A percentile compares a stretch with the other conserved stretches of the same genome.
Conservation (phyloP, 352 stramenopile genomes). For the Pythium inflatum region DNA sequence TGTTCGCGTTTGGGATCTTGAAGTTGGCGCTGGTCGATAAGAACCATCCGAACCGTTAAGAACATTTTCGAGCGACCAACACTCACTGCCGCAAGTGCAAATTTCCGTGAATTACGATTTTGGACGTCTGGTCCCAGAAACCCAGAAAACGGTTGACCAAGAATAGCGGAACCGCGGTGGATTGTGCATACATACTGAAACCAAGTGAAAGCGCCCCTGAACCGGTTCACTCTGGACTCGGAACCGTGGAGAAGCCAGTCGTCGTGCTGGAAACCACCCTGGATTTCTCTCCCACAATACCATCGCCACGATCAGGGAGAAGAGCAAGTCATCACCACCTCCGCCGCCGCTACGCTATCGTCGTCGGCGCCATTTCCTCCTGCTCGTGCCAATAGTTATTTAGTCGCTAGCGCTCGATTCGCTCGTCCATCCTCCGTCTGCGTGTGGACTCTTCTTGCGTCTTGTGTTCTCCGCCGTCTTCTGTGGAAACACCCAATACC, state of each 20-base stretch:
- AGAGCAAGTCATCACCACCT: background rate
- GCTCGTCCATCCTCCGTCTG: background rate
- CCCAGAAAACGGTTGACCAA: background rate
- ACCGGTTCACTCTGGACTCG: slow-evolving; percentile 21
- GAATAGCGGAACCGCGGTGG: slow-evolving; percentile 2
- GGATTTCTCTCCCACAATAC: slow-evolving; percentile 1
- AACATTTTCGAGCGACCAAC: slow-evolving; percentile 15
- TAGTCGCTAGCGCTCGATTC: slow-evolving; percentile 13
- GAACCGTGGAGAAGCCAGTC: slow-evolving; percentile 24
- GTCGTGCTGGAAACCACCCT: background rate
- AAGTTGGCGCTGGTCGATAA: slow-evolving; percentile 30
- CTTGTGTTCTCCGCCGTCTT: background rate
- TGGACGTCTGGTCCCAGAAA: background rate
- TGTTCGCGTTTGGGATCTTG: slow-evolving; percentile 71
- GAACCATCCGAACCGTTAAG: slow-evolving; percentile 9
- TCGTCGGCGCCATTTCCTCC: no score
- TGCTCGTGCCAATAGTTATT: slow-evolving; percentile 11
- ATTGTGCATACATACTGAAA: slow-evolving; percentile 21
- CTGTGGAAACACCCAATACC: no score
- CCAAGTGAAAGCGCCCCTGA: background rate
- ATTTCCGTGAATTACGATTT: background rate
- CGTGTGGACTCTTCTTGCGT: slow-evolving; percentile 6
- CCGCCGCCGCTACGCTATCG: background rate
- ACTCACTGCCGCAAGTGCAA: slow-evolving; percentile 3
- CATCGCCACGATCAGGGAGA: background rate